These are phyloP conservation scores for Adansonia grandidieri DNA, from an alignment of 441 rosid genomes.

Conservation along the genomic window DNA sequence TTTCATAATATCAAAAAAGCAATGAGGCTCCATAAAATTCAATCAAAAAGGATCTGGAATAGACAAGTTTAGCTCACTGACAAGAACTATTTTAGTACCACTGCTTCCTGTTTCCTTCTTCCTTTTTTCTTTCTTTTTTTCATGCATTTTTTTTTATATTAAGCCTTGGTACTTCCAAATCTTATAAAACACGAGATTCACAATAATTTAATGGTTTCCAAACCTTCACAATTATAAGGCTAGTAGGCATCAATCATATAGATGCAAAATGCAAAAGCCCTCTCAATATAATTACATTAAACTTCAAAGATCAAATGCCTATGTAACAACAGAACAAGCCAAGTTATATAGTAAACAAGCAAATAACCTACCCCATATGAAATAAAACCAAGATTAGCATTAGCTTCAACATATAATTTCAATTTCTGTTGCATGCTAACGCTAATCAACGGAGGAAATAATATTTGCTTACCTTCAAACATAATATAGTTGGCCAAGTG, in stretches of 20 bases:
- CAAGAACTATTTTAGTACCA: neutral
- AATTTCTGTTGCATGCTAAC: neutral
- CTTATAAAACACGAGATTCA: neutral
- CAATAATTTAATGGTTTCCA: neutral
- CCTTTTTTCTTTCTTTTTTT: neutral
- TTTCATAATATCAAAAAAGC: neutral
- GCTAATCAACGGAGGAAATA: neutral
- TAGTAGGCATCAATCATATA: neutral
- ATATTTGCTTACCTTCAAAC: neutral
- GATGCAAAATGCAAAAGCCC: neutral
- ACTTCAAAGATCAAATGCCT: neutral
- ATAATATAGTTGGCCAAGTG: neutral
- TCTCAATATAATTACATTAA: neutral
- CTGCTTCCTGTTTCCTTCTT: neutral
- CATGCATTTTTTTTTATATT: too few species aligned
- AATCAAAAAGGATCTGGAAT: neutral
- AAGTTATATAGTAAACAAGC: neutral
- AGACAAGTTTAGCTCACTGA: neutral
- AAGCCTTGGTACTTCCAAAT: neutral
- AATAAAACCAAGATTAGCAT: neutral
- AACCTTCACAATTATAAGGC: neutral
- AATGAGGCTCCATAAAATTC: slow-evolving; percentile 9
- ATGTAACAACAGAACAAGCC: neutral
- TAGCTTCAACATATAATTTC: neutral
- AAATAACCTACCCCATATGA: neutral